Conservation (phyloP, 192 early-diverging fungal genomes). For the Coemansia aciculifera region DNA sequence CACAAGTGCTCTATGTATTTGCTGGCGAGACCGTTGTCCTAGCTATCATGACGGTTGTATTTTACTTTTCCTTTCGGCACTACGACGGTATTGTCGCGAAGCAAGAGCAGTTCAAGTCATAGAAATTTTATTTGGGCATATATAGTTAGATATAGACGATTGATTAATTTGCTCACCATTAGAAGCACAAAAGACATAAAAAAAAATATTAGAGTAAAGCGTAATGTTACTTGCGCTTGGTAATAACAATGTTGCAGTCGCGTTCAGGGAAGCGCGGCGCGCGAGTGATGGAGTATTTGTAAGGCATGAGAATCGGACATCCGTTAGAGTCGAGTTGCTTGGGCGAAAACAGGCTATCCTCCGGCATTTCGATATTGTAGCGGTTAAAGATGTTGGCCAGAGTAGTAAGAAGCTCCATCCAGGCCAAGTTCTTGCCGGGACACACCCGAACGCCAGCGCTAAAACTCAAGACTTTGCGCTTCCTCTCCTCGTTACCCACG, state of each 20-base stretch:
- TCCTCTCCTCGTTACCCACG: slow-evolving; percentile 3
- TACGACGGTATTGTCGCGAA: slow-evolving; percentile 40
- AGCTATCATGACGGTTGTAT: slow-evolving; percentile 32
- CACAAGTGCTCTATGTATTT: slow-evolving; percentile 61
- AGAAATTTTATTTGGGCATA: not conserved
- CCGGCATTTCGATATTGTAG: slow-evolving; percentile 31
- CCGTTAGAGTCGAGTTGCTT: slow-evolving; percentile 1
- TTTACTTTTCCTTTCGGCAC: slow-evolving; percentile 55
- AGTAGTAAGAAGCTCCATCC: slow-evolving; percentile 35
- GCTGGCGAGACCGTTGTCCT: slow-evolving; percentile 45
- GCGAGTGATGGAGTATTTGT: slow-evolving; percentile 13
- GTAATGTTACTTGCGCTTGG: slow-evolving; percentile 20
- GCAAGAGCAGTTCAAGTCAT: slow-evolving; percentile 21
- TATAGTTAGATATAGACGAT: not conserved
- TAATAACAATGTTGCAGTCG: slow-evolving; percentile 38
- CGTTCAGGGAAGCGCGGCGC: slow-evolving; percentile 41
- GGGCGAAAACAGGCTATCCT: slow-evolving; percentile 34
- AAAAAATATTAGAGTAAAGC: not conserved
- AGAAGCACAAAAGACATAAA: not conserved
- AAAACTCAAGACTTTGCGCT: slow-evolving; percentile 35
- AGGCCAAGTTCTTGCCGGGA: slow-evolving; percentile 41
- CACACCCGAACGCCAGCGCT: slow-evolving; percentile 42
- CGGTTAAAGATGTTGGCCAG: slow-evolving; percentile 39
- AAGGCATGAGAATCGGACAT: slow-evolving; percentile 31
- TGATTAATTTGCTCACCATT: not conserved